These are phyloP conservation scores for Neoboletus subvelutipes DNA, from an alignment of 768 basidiomycete genomes.

Conservation along the genomic window DNA sequence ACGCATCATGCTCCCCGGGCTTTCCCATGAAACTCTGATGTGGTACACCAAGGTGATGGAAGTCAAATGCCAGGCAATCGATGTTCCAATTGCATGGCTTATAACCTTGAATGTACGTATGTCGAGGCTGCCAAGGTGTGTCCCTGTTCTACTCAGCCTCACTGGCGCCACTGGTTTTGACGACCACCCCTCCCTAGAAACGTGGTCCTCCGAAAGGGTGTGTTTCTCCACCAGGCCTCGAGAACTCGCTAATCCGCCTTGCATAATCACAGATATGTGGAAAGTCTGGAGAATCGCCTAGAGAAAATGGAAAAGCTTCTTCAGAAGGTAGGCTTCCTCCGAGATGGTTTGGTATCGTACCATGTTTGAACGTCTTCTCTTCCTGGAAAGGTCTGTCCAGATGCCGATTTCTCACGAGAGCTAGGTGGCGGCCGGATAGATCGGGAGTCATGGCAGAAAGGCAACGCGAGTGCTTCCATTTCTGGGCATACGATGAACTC, in stretches of 20 bases:
- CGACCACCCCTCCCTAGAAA: slow-evolving; percentile 29
- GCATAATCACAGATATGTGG: slow-evolving; percentile 49
- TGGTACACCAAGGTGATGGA: slow-evolving; percentile 51
- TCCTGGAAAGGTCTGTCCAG: slow-evolving; percentile 58
- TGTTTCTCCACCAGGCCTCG: background rate
- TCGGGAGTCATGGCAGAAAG: slow-evolving; percentile 36
- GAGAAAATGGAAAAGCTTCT: slow-evolving; percentile 66
- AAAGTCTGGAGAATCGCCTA: slow-evolving; percentile 58
- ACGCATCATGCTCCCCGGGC: background rate
- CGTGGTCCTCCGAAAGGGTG: slow-evolving; percentile 41
- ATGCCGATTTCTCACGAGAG: slow-evolving; percentile 59
- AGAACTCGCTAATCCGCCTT: background rate
- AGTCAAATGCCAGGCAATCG: slow-evolving; percentile 52
- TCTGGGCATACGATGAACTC: slow-evolving; percentile 15
- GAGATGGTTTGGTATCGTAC: background rate
- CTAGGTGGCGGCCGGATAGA: slow-evolving; percentile 45
- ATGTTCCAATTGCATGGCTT: slow-evolving; percentile 57
- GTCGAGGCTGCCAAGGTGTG: slow-evolving; percentile 53
- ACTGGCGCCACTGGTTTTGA: background rate
- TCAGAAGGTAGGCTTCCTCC: slow-evolving; percentile 39
- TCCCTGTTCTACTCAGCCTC: background rate
- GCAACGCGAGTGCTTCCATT: slow-evolving; percentile 9
- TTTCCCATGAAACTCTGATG: background rate
- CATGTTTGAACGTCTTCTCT: background rate
- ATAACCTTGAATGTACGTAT: slow-evolving; percentile 53